Base-by-base conservation (phyloP, 148 eudicot genomes). In the Dianthus caryophyllus region DNA sequence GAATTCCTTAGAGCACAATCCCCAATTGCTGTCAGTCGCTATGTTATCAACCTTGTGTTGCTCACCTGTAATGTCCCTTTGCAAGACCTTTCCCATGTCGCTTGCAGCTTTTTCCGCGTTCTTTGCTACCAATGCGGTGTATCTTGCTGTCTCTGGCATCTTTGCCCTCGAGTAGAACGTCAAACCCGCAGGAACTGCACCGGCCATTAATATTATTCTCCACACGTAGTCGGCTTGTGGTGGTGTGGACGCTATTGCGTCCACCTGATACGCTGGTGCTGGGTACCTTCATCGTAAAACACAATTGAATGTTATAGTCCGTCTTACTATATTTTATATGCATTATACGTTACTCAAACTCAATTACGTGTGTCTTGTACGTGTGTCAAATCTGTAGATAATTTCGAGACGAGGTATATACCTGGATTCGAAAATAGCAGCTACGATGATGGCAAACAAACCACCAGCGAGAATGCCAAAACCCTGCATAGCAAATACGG, bases 81-180 rank as follows among this genome's bases (percentile, higher is more conserved):
- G 84, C 36, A 82, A 25, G 14, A 82, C 81, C 65, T 78, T 80
- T 2, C 80, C 78, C 88, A 85, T 85, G 29, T 85, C 86, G 8
- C 51, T 47, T 0, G 80, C 82, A 11, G 86, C 86, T 41, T 78
- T 81, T 56, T 76, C 73, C 0, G 80, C 81, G 7, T 85, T 79
- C 63, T 80, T 82, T 13, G 86, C 86, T 0, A 85, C 88, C 0
- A 85, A 56, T 6, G 88, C 88, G 0, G 86, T 85, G 75, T 85
- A 82, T 29, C 88, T 76, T 47, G 88, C 88, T 1, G 88, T 84
- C 66, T 84, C 88, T 0, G 88, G 88, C 88, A 85, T 85, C 74
- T 85, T 82, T 78, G 83, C 77, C 5, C 86, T 59, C 77, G 82
- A 85, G 38, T 85, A 85, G 67, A 75, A 82, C 10, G 88, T 85